A percentile compares a stretch with the other conserved stretches of the same genome.
phyloP scores from a whole-genome alignment of 805 yeast genomes.

The Pichia manshurica region DNA sequence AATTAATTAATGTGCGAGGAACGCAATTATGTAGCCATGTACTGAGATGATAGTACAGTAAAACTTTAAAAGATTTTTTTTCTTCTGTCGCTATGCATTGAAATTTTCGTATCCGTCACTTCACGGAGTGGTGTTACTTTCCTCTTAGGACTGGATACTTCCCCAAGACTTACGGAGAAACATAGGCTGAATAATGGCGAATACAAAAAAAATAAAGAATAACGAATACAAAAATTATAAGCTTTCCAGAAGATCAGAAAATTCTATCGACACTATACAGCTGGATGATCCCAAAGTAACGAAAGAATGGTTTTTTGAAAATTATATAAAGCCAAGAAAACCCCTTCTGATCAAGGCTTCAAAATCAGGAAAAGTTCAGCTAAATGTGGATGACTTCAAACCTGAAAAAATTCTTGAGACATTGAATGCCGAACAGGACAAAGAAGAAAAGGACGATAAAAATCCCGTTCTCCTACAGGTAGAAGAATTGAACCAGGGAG shows the following conservation, averaged over 20 bases:
- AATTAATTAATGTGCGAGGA: no score
- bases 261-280: conserved; percentile 10
- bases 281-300: conserved; percentile 10
- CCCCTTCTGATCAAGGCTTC: conserved; percentile 13
- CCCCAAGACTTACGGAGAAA: no score
- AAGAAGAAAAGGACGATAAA: neutral
- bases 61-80: no score
- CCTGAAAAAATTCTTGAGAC: conserved; percentile 11
- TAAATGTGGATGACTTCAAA: conserved; percentile 10
- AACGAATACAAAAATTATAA: conserved; percentile 9
- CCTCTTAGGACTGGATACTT: no score
- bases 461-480: conserved; percentile 47
- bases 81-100: no score
- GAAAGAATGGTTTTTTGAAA: conserved; percentile 13
- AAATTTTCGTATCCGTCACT: no score
- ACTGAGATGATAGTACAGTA: no score
- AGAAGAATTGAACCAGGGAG: conserved; percentile 52
- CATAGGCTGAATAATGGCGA: no score
- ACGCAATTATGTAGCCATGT: no score
- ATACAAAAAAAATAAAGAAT: conserved; percentile 1
- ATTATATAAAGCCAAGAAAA: conserved; percentile 14
- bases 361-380: neutral
- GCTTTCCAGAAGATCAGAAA: neutral
- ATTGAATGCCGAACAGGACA: conserved; percentile 3
- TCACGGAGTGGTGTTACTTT: no score